Base-by-base conservation (phyloP, 2,329 filamentous ascomycete species). In the Fusarium torreyae region DNA sequence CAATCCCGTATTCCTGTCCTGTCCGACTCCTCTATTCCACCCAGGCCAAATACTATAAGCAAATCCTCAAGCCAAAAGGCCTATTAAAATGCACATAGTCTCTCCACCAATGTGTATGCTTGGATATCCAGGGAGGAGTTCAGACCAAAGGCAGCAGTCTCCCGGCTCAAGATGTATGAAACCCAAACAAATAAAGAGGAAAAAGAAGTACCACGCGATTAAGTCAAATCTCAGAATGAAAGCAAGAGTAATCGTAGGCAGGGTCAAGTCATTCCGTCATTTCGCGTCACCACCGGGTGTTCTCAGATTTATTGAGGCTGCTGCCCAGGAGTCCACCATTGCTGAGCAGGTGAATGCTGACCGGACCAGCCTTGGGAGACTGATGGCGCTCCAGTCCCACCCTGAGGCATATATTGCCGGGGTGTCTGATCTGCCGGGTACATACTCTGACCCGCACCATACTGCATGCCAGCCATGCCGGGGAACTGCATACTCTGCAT, bases 391-490 rank as follows among this genome's bases (percentile, higher is more conserved):
- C 80, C 80, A 6, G 89, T 79, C 72, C 85, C 80, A 78, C 86
- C 81, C 79, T 89, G 84, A 74, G 91, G 89, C 88, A 94, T 87
- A 81, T 91, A 91, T 75, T 90, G 87, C 53, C 89, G 83, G 6
- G 88, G 86, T 2, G 87, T 89, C 78, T 90, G 88, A 46, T 91
- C 89, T 28, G 88, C 80, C 18, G 87, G 81, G 70, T 89, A 90
- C 73, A 91, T 87, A 52, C 83, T 84, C 71, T 89, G 87, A 9
- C 84, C 82, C 26, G 85, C 82, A 36, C 84, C 83, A 73, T 90
- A 89, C 34, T 83, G 82, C 78, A 91, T 85, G 42, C 85, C 84
- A 40, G 86, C 86, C 85, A 91, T 89, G 28, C 84, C 85, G n/a
- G 88, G 84, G 74, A 90, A 91, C 57, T 88, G 87, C 82, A 91